A percentile compares a stretch with the other conserved stretches of the same genome.
Conservation (phyloP, 1,284 basidiomycete genomes). For the Leccinum fuscescens region DNA sequence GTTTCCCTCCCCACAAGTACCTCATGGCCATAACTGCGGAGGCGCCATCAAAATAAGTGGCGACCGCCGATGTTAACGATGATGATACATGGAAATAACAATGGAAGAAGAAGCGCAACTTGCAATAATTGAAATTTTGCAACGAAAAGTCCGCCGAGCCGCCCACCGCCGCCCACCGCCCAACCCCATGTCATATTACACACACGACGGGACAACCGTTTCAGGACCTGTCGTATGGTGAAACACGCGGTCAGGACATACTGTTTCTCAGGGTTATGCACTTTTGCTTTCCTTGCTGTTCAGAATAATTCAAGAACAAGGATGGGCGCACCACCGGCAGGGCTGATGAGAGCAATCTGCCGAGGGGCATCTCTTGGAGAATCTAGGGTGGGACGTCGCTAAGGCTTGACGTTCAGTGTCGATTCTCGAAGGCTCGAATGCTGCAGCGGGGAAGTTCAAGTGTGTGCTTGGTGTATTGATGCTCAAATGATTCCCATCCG, state of each 20-base stretch:
- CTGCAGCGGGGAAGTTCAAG: not conserved
- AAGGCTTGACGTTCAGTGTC: not conserved
- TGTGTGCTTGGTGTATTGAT: not conserved
- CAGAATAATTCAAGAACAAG: not conserved
- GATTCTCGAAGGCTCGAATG: not conserved
- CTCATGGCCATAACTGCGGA: not conserved
- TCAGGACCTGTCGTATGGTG: conserved; percentile 11
- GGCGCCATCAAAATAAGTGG: not conserved
- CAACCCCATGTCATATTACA: not conserved
- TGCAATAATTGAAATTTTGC: not conserved
- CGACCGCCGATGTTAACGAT: not conserved
- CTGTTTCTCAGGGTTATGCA: conserved; percentile 4
- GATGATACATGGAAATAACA: not conserved
- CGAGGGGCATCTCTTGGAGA: not conserved
- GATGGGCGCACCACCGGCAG: not conserved
- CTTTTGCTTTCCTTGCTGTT: not conserved
- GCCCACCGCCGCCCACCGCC: not conserved
- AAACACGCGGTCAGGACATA: conserved; percentile 7
- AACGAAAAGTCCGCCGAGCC: conserved; percentile 1
- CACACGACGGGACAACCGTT: conserved; percentile 7
- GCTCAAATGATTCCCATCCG: conserved; percentile 7
- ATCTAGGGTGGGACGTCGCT: not conserved
- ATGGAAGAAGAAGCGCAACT: conserved; percentile 10
- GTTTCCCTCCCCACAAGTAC: not conserved
- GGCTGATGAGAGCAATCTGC: not conserved